Evolutionary conservation across 1,284 basidiomycete genomes (phyloP).

Genomic region (Dichomitus squalens): DNA sequence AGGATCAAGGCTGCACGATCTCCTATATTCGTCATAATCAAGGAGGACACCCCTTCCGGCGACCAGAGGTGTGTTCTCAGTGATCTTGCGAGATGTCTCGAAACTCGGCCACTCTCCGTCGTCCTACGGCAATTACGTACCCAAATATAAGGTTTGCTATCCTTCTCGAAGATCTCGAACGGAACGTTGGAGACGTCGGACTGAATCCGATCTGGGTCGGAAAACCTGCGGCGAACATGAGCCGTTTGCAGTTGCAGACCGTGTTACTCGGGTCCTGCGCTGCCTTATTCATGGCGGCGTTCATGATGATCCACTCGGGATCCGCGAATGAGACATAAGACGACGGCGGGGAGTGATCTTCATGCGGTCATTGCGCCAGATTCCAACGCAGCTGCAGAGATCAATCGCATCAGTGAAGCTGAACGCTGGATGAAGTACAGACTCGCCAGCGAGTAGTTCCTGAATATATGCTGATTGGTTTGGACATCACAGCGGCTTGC

Average conservation of each 20-base stretch:
- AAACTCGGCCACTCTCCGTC: constrained; percentile 62
- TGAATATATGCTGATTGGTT: too few relatives aligned
- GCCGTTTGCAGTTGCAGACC: not conserved
- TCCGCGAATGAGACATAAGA: not conserved
- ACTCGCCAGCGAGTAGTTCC: too few relatives aligned
- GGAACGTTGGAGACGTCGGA: constrained; percentile 72
- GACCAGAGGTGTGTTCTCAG: constrained; percentile 47
- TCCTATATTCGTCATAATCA: constrained; percentile 98
- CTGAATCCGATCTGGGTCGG: not conserved
- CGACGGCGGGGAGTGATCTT: not conserved
- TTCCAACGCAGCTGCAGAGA: too few relatives aligned
- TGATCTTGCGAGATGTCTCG: constrained; percentile 1
- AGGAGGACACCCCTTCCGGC: constrained; percentile 95
- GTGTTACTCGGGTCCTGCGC: not conserved
- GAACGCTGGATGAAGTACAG: too few relatives aligned
- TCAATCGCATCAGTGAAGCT: too few relatives aligned
- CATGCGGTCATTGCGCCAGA: too few relatives aligned
- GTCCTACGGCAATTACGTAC: constrained; percentile 90
- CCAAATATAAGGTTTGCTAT: constrained; percentile 84
- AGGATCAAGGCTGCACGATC: constrained; percentile 96
- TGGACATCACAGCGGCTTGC: too few relatives aligned
- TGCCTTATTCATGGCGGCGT: not conserved
- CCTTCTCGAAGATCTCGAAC: constrained; percentile 85
- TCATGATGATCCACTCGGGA: not conserved
- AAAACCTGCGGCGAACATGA: not conserved